Evolutionary conservation across 768 basidiomycete genomes (phyloP), one percentile per base, ranked within the genome.

Genomic region (Krasilnikovozyma curviuscula): DNA sequence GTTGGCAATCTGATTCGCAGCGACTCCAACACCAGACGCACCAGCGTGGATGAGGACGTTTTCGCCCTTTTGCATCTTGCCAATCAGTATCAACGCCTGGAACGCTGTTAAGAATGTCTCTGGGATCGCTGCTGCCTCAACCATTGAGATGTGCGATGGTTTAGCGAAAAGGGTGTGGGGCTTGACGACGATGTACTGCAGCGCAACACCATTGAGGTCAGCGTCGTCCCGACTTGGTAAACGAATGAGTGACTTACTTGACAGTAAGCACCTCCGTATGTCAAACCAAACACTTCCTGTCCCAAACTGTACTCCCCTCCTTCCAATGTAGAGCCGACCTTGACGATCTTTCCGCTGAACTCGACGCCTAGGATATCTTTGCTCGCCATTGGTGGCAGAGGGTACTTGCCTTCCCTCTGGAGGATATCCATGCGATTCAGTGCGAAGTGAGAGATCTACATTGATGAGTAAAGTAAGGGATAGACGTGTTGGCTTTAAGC

Each of bases 41-140:
- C 79, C 88, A 16, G 86, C 85, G 60, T 93, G 89, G 13, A 93
- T 71, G 16, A 95, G 72, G 12, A 85, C 81, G 58, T 79, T 66
- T 40, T 83, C 79, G 29, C 75, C 74, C 52, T 70, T 59, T 58
- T 78, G 73, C 38, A 89, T 57, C 54, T 79, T 71, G 1, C 77
- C 80, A 53, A 78, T 73, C 31, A 79, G 60, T 41, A 83, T 70
- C 13, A 80, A 61, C 0, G 73, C 76, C 57, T 78, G 77, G 59
- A 69, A 77, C 5, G 77, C 77, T 74, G 30, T 14, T 12, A n/a
- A n/a, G n/a, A n/a, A n/a, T n/a, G n/a, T n/a, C n/a, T n/a, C n/a
- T n/a, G n/a, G n/a, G n/a, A n/a, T n/a, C n/a, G n/a, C n/a, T n/a
- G n/a, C n/a, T n/a, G n/a, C n/a, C n/a, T n/a, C n/a, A n/a, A n/a